Evolutionary conservation across 495 filamentous ascomycete genomes (phyloP).

Genomic region (Podospora bellae-mahoneyi): DNA sequence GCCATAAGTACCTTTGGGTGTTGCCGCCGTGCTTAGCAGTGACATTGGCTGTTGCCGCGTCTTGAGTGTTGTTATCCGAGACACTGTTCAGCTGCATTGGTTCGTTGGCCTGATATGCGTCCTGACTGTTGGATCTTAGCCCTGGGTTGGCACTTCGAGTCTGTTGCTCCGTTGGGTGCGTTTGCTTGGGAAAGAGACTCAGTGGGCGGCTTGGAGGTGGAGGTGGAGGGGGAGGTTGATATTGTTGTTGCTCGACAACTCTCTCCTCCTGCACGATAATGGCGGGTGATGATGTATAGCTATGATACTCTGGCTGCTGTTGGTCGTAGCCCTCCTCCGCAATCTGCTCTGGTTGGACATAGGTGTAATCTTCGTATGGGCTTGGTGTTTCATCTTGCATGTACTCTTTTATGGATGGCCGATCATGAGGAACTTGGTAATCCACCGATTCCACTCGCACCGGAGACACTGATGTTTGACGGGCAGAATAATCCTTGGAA

Average conservation of each 20-base stretch:
- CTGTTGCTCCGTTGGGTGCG: background rate
- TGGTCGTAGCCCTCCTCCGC: background rate
- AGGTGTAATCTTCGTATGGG: background rate
- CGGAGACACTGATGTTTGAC: background rate
- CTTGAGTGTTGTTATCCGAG: background rate
- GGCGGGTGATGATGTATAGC: background rate
- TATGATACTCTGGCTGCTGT: background rate
- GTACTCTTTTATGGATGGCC: background rate
- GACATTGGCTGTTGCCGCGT: background rate
- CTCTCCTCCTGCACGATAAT: background rate
- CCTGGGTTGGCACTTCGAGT: background rate
- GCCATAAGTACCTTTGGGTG: constrained; percentile 17
- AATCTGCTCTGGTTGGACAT: background rate
- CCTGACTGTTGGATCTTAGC: background rate
- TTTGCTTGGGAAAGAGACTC: constrained; percentile 1
- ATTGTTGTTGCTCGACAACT: background rate
- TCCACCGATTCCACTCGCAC: background rate
- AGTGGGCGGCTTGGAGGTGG: background rate
- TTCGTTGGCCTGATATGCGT: constrained; percentile 9
- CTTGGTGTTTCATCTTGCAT: background rate
- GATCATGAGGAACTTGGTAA: background rate
- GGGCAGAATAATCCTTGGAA: background rate
- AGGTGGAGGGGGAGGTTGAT: background rate
- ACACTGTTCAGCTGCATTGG: constrained; percentile 13
- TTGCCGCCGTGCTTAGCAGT: background rate